Conservation (phyloP, 2,329 filamentous ascomycete species). For the Sphaerulina populicola region DNA sequence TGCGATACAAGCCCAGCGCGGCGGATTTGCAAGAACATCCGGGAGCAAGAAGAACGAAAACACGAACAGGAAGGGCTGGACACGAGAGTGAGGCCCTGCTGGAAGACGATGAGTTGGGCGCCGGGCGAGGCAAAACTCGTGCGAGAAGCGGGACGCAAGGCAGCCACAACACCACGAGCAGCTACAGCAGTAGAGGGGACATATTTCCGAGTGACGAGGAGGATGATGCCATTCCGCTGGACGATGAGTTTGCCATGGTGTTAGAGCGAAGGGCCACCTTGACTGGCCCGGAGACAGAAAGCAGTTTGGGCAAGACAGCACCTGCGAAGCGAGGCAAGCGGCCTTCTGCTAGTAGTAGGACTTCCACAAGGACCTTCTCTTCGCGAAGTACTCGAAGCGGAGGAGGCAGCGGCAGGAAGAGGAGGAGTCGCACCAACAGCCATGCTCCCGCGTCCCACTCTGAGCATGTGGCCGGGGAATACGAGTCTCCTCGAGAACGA, state of each 20-base stretch:
- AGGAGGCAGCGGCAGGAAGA: slow-evolving; percentile 12
- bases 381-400: slow-evolving; percentile 20
- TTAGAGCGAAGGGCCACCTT: slow-evolving; percentile 57
- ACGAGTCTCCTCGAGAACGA: slow-evolving; percentile 21
- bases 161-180: slow-evolving; percentile 76
- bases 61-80: slow-evolving; percentile 23
- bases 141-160: slow-evolving; percentile 69
- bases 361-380: slow-evolving; percentile 24
- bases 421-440: slow-evolving; percentile 17
- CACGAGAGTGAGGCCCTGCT: slow-evolving; percentile 64
- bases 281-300: slow-evolving; percentile 52
- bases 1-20: slow-evolving; percentile 83
- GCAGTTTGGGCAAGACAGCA: slow-evolving; percentile 55
- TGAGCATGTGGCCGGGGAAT: slow-evolving; percentile 9
- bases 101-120: slow-evolving; percentile 48
- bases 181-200: slow-evolving; percentile 78
- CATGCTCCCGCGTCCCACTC: slow-evolving; percentile 14
- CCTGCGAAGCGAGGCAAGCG: slow-evolving; percentile 31
- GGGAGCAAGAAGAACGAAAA: slow-evolving; percentile 40
- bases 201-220: slow-evolving; percentile 78
- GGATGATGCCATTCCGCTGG: slow-evolving; percentile 84
- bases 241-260: slow-evolving; percentile 83
- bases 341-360: slow-evolving; percentile 36
- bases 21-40: slow-evolving; percentile 86
- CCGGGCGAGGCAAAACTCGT: slow-evolving; percentile 36